A percentile compares a stretch with the other conserved stretches of the same genome.
These are phyloP conservation scores for Ganoderma resinaceum DNA, from an alignment of 1,284 basidiomycete species.

Conservation along the genomic window DNA sequence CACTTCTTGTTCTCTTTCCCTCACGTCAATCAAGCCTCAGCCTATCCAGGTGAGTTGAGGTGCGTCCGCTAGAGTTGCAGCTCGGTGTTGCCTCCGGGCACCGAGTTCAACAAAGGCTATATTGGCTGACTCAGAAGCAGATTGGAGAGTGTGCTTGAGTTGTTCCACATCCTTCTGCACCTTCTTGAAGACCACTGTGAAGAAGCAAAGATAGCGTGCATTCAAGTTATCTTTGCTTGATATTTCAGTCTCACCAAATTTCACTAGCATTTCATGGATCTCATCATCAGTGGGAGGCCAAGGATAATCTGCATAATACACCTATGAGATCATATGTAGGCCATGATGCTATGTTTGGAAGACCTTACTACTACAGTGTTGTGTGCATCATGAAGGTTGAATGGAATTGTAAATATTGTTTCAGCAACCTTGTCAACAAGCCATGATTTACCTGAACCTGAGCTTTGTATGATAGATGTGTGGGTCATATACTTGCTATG, in stretches of 20 bases:
- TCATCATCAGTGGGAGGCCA: neutral
- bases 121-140: no score
- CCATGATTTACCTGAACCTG: constrained; percentile 45
- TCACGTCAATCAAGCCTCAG: no score
- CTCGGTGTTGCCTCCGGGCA: no score
- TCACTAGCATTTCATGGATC: neutral
- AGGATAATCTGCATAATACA: neutral
- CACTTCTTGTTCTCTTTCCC: no score
- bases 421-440: constrained; percentile 57
- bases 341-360: neutral
- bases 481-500: neutral
- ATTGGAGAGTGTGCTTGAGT: no score
- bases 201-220: neutral
- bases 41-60: no score
- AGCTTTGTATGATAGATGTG: constrained; percentile 29
- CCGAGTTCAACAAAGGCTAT: no score
- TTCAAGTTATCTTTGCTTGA: no score
- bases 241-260: no score
- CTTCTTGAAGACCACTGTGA: neutral
- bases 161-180: neutral
- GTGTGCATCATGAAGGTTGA: constrained; percentile 36
- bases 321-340: neutral
- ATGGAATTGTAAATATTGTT: constrained; percentile 52
- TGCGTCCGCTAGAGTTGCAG: no score
- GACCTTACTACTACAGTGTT: neutral